Evolutionary conservation across 2,329 filamentous ascomycete species (phyloP).

Genomic region (Harringtonia aguacate): DNA sequence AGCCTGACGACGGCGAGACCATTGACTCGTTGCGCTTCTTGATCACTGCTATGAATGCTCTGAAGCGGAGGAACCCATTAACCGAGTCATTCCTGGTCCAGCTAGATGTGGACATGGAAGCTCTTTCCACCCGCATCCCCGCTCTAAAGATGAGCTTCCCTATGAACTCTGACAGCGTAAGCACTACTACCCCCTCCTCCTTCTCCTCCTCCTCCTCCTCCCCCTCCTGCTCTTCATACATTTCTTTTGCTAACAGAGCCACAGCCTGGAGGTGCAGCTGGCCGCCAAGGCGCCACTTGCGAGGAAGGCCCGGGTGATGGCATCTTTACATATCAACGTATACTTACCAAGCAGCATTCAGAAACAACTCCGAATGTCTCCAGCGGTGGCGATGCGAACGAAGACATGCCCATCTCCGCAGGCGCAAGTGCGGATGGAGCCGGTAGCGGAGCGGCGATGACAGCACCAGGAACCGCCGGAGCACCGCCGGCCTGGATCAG

Average conservation of each 20-base stretch:
- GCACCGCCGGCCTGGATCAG: slow-evolving; percentile 23
- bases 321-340: slow-evolving; percentile 27
- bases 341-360: slow-evolving; percentile 5
- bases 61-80: slow-evolving; percentile 80
- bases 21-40: slow-evolving; percentile 81
- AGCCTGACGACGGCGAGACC: slow-evolving; percentile 72
- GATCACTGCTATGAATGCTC: slow-evolving; percentile 76
- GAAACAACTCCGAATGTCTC: neutral
- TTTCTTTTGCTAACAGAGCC: slow-evolving; percentile 12
- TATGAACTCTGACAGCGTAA: slow-evolving; percentile 39
- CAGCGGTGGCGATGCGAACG: slow-evolving; percentile 1
- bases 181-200: slow-evolving; percentile 18
- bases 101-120: slow-evolving; percentile 82
- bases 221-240: neutral
- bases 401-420: slow-evolving; percentile 6
- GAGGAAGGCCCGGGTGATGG: slow-evolving; percentile 21
- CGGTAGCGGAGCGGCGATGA: neutral
- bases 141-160: slow-evolving; percentile 45
- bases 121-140: slow-evolving; percentile 51
- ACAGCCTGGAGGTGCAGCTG: neutral
- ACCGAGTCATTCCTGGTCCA: slow-evolving; percentile 94
- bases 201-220: neutral
- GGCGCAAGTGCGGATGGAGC: neutral
- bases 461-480: too few relatives aligned
- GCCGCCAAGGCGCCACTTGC: slow-evolving; percentile 8